phyloP scores from a whole-genome alignment of 108 stramenopile genomes.

The Cyclostephanos tholiformis region DNA sequence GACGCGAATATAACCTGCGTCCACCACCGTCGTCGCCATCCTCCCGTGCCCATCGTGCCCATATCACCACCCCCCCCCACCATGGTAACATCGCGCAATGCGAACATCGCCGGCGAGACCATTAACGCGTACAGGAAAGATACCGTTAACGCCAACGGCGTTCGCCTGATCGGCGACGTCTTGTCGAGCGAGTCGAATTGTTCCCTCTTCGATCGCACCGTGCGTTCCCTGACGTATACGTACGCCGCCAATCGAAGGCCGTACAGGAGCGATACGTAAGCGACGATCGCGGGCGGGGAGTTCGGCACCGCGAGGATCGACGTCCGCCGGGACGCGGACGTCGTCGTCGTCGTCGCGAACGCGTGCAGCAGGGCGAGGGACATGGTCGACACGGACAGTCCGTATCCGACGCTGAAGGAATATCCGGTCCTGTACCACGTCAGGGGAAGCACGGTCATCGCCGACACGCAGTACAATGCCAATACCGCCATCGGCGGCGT shows the following conservation, averaged over 20 bases:
- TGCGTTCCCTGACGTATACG: conserved; percentile 33
- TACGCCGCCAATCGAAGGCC: conserved; percentile 40
- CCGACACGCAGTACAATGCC: conserved; percentile 33
- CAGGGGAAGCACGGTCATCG: conserved; percentile 37
- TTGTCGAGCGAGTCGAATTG: conserved; percentile 27
- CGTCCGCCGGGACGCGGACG: not conserved
- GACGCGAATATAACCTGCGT: conserved; percentile 9
- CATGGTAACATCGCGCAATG: conserved; percentile 21
- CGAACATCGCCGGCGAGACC: conserved; percentile 44
- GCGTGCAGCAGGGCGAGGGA: conserved; percentile 27
- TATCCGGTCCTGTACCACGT: conserved; percentile 42
- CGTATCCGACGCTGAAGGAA: conserved; percentile 53
- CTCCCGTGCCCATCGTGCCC: too few species aligned
- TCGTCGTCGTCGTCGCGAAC: conserved; percentile 6
- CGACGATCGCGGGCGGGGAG: conserved; percentile 20
- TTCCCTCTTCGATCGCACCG: conserved; percentile 34
- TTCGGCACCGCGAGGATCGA: conserved; percentile 6
- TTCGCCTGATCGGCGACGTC: conserved; percentile 32
- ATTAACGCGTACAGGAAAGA: conserved; percentile 48
- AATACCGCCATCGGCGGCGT: conserved; percentile 32
- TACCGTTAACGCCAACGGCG: conserved; percentile 34
- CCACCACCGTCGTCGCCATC: conserved; percentile 10
- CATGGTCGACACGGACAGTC: conserved; percentile 43
- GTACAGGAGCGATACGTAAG: conserved; percentile 21
- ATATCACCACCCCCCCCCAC: not conserved